Conservation (phyloP, 2,329 filamentous ascomycete genomes). For the Trichoderma sp. region DNA sequence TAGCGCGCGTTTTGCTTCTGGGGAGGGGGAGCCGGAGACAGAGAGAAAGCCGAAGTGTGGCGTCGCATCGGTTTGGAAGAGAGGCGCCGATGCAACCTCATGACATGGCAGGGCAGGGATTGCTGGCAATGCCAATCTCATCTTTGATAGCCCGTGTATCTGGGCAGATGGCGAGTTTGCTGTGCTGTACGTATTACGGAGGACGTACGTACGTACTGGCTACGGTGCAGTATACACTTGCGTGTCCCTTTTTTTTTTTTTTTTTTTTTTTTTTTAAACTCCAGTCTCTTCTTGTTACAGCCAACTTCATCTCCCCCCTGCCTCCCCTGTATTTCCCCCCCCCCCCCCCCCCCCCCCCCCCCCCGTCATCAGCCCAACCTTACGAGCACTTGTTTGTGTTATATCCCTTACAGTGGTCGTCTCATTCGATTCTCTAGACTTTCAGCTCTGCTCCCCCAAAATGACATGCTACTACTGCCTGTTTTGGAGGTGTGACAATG, state of each 20-base stretch:
- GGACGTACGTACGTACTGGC: too few relatives aligned
- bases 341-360: background rate
- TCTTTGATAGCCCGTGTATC: slow-evolving; percentile 13
- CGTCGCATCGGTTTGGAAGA: slow-evolving; percentile 18
- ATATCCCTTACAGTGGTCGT: background rate
- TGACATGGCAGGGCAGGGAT: slow-evolving; percentile 21
- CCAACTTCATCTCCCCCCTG: background rate
- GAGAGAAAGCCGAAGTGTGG: slow-evolving; percentile 18
- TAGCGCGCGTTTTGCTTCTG: slow-evolving; percentile 15
- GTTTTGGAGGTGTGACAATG: background rate
- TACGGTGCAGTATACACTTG: too few relatives aligned
- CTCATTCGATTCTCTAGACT: background rate
- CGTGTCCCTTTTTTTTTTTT: too few relatives aligned
- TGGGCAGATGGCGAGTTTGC: background rate
- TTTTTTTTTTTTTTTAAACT: too few relatives aligned
- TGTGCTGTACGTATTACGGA: background rate
- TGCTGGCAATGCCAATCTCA: slow-evolving; percentile 11
- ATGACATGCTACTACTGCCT: background rate
- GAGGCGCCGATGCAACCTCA: slow-evolving; percentile 20
- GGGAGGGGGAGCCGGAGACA: slow-evolving; percentile 13
- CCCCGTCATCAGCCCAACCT: background rate
- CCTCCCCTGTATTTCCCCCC: background rate
- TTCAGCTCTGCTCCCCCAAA: background rate
- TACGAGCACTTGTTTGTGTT: background rate
- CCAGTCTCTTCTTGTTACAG: background rate